Base-by-base conservation (phyloP, 2,329 filamentous ascomycete genomes). In the Colletotrichum sp. region DNA sequence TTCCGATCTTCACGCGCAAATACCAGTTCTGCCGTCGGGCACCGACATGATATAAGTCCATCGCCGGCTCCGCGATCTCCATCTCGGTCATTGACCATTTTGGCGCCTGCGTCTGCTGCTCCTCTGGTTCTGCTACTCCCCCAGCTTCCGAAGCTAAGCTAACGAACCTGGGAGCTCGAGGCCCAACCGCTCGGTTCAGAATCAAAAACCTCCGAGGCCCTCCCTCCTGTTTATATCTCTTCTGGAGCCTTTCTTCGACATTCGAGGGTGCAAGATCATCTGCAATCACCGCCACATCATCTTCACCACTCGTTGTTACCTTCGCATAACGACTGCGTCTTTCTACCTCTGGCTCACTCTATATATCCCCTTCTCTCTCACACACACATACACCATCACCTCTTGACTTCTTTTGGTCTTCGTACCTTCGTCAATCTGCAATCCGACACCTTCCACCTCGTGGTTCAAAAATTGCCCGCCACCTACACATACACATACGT, bases 11-110 rank as follows among this genome's bases (percentile, higher is more conserved):
- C 68, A 67, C 72, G 52, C 21, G 18, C 68, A 72, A 75, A 68
- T 75, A 75, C 63, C 72, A 75, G 72, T 55, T 75, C 52, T 75
- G 49, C 72, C 72, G 72, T 75, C 68, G 69, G 69, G 69, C 72
- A 72, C 69, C 72, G 72, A 75, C 69, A 68, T 72, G 36, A 72
- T 75, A 75, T 75, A 75, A 75, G 68, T 75, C 69, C 67, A 62
- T 57, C 67, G 34, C 67, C 67, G 34, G 67, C 62, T 72, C 72
- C 55, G 63, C 63, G 55, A 64, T 62, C 39, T 63, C 63, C 68
- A 39, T 12, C 57, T 60, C 18, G 16, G 36, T 8, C 36, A 39
- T 39, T 39, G 36, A 18, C 16, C 36, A 39, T 2, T 18, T 18
- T 4, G 15, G 36, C 9, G 55, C 15, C 13, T 21, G 49, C 49